A percentile compares a stretch with the other conserved stretches of the same genome.
Conservation (phyloP, 2,329 filamentous ascomycete species). For the Aspergillus sp. region DNA sequence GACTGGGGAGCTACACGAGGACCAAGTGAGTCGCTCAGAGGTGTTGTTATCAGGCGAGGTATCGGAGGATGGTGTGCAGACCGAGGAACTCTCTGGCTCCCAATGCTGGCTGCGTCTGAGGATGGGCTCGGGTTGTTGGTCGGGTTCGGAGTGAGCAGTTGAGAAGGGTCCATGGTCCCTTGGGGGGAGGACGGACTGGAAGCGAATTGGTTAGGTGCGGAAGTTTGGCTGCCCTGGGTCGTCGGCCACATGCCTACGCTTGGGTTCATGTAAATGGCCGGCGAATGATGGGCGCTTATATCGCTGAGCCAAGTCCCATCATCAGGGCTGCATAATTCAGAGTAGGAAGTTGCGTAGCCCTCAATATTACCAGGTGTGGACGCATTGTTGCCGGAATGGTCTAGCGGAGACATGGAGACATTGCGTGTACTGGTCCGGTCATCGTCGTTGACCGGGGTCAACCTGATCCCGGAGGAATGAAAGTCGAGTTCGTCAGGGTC, state of each 20-base stretch:
- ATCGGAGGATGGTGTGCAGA: conserved; percentile 25
- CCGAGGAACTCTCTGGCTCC: conserved; percentile 19
- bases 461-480: conserved; percentile 36
- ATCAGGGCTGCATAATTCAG: conserved; percentile 36
- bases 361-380: conserved; percentile 19
- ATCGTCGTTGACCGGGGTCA: conserved; percentile 34
- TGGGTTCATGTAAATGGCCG: conserved; percentile 28
- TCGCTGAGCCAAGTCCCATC: conserved; percentile 33
- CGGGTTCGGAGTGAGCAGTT: conserved; percentile 39
- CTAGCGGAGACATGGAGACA: conserved; percentile 20
- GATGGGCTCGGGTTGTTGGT: conserved; percentile 37
- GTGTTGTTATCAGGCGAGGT: conserved; percentile 32
- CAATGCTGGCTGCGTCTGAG: conserved; percentile 26
- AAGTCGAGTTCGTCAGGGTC: conserved; percentile 45
- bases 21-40: conserved; percentile 31
- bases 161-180: conserved; percentile 28
- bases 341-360: conserved; percentile 27
- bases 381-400: conserved; percentile 14
- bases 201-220: conserved; percentile 2
- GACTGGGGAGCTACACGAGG: conserved; percentile 25
- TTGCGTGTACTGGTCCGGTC: conserved; percentile 25
- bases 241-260: conserved; percentile 21
- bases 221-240: conserved; percentile 9
- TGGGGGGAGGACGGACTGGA: conserved; percentile 22
- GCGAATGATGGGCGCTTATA: conserved; percentile 35